These are phyloP conservation scores for Termitomyces heimii DNA, from an alignment of 768 basidiomycete genomes.

Conservation along the genomic window DNA sequence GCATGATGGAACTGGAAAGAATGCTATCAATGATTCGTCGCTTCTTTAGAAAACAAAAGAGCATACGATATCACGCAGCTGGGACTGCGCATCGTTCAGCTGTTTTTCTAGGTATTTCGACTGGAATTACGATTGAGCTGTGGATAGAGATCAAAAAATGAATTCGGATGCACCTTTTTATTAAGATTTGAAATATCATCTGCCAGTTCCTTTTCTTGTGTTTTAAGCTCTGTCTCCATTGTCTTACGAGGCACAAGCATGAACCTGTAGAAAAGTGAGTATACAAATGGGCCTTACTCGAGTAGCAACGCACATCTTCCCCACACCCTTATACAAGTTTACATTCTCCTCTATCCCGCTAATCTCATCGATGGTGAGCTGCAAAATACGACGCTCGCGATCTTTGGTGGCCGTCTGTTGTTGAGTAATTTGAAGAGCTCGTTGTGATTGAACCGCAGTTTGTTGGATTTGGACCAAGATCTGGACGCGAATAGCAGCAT, in stretches of 20 bases:
- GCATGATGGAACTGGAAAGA: slow-evolving; percentile 49
- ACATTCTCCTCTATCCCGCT: slow-evolving; percentile 61
- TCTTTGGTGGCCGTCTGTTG: slow-evolving; percentile 82
- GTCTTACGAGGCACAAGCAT: slow-evolving; percentile 74
- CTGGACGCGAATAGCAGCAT: slow-evolving; percentile 35
- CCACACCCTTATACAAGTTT: slow-evolving; percentile 90
- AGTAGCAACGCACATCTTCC: slow-evolving; percentile 73
- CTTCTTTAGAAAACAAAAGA: slow-evolving; percentile 3
- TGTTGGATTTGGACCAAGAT: slow-evolving; percentile 91
- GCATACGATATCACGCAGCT: slow-evolving; percentile 79
- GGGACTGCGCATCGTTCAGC: slow-evolving; percentile 82
- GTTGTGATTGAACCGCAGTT: slow-evolving; percentile 82
- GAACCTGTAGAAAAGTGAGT: slow-evolving; percentile 55
- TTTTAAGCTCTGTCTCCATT: slow-evolving; percentile 75
- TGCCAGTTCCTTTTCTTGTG: slow-evolving; percentile 74
- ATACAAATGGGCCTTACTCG: neutral
- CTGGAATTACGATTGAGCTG: slow-evolving; percentile 27
- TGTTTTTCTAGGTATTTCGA: slow-evolving; percentile 92
- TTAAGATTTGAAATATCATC: slow-evolving; percentile 79
- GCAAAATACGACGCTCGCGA: slow-evolving; percentile 82
- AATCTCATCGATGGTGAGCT: slow-evolving; percentile 86
- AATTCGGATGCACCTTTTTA: slow-evolving; percentile 63
- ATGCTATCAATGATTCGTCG: neutral
- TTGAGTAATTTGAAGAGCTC: slow-evolving; percentile 61
- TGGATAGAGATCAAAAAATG: neutral